These are phyloP conservation scores for Lipomyces starkeyi DNA, from an alignment of 805 yeast species.

Conservation along the genomic window DNA sequence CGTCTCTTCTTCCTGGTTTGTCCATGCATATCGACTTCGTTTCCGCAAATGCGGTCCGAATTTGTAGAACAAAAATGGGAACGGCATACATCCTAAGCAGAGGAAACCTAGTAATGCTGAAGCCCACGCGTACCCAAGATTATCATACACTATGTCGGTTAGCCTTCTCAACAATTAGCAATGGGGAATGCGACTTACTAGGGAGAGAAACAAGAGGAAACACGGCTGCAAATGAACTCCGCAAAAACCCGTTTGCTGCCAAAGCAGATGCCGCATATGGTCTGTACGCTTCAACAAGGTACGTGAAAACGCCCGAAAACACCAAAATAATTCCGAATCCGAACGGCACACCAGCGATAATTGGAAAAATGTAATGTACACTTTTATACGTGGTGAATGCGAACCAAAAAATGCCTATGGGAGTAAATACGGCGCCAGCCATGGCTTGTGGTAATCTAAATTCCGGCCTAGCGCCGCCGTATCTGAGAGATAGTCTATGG, in stretches of 20 bases:
- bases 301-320: slow-evolving; percentile 51
- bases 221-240: slow-evolving; percentile 55
- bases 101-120: slow-evolving; percentile 36
- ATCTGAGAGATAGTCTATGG: slow-evolving; percentile 62
- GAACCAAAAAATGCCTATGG: slow-evolving; percentile 58
- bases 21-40: slow-evolving; percentile 31
- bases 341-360: slow-evolving; percentile 60
- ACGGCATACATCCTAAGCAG: slow-evolving; percentile 30
- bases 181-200: slow-evolving; percentile 43
- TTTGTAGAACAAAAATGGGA: slow-evolving; percentile 37
- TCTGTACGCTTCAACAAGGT: slow-evolving; percentile 52
- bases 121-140: slow-evolving; percentile 73
- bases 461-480: slow-evolving; percentile 52
- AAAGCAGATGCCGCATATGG: slow-evolving; percentile 72
- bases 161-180: slow-evolving; percentile 53
- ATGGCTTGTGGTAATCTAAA: slow-evolving; percentile 59
- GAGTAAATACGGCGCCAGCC: slow-evolving; percentile 55
- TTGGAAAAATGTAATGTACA: slow-evolving; percentile 60
- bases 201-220: slow-evolving; percentile 56
- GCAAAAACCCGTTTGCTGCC: slow-evolving; percentile 73
- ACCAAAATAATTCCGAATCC: slow-evolving; percentile 49
- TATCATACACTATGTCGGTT: slow-evolving; percentile 53
- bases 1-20: slow-evolving; percentile 8
- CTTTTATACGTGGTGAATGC: slow-evolving; percentile 57
- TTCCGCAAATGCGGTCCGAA: slow-evolving; percentile 35